Evolutionary conservation across 2,329 filamentous ascomycete species (phyloP), one percentile per base, ranked within the genome.

Genomic region (Ophiostoma angusticollis): DNA sequence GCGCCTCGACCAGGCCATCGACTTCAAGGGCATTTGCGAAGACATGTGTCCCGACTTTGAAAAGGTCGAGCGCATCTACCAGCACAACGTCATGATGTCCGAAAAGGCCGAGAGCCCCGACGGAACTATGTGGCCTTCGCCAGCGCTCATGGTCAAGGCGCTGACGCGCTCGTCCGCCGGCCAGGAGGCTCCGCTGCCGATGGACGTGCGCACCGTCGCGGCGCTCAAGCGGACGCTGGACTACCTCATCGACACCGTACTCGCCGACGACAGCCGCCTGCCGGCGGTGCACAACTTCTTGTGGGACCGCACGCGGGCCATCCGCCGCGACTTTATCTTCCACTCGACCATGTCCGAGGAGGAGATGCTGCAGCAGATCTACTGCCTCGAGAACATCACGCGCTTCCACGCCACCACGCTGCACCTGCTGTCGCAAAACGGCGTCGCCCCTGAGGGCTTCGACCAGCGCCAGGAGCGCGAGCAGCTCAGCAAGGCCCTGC

Each of bases 11-110:
- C 69, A 80, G 51, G 77, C 77, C 6, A 72, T 80, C 34, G 67
- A 72, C 30, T 81, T 81, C 51, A 75, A 75, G 52, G 77, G 77
- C 12, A 78, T 76, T 32, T 80, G 75, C 49, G 72, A 80, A 49
- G 72, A 78, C 19, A 80, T 80, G 76, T 81, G 77, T 44, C 77
- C 77, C 5, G 72, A 78, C 45, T 79, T 71, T 54, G 77, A 81
- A 52, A 72, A 71, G 52, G 67, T 78, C 24, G 71, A 65, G 35
- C 66, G 76, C 44, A 78, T 80, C 40, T 69, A 68, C 34, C 73
- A 80, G 51, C 61, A 65, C 48, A 72, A 79, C 44, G 65, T 77
- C 17, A 67, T 70, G 46, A 58, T 58, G 6, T 61, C 70, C 6
- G 75, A 80, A 50, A 76, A 72, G 49, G 61, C 64, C 18, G 48